Base-by-base conservation (phyloP, 768 basidiomycete species). In the Auricularia sp. region DNA sequence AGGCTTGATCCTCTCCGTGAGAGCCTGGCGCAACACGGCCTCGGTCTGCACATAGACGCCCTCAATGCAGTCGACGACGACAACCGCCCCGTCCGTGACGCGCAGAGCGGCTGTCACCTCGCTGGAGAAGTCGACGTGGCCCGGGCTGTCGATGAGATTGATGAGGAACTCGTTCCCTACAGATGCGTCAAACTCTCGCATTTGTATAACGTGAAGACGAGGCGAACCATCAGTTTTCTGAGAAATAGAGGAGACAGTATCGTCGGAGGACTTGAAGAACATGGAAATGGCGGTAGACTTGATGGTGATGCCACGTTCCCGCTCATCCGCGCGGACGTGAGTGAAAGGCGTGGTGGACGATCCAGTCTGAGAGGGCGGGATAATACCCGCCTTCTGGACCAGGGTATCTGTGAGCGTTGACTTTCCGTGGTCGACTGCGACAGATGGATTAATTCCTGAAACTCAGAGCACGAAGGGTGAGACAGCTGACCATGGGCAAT, bases 401-500 rank as follows among this genome's bases (percentile, higher is more conserved):
- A 81, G 73, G 33, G 79, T 79, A 72, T 81, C 80, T 72, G 80
- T 79, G 66, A 81, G 76, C 72, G 80, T 81, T 68, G 80, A 81
- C 73, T 81, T 81, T 67, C 80, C 80, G 77, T 81, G 80, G 71
- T 81, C 80, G 76, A 81, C 80, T 74, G 66, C 39, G 12, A 14
- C 12, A 42, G 39, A 42, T 42, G 39, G 39, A 29, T 29, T 29
- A 29, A 29, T 29, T 29, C 2, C 29, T 29, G 29, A 29, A 29
- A 29, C 2, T 29, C 29, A 29, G 29, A 29, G 29, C 29, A 29
- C 29, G 29, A 29, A 29, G 47, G 35, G 29, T n/a, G 39, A 29
- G 21, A 10, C 34, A 23, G 14, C 11, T 72, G 64, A 90, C 91
- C 91, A 78, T 93, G 90, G 71, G 91, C 91, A 73, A 91, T 91